phyloP scores from a whole-genome alignment of 129 eudicot genomes.

The Oenanthe sinensis region DNA sequence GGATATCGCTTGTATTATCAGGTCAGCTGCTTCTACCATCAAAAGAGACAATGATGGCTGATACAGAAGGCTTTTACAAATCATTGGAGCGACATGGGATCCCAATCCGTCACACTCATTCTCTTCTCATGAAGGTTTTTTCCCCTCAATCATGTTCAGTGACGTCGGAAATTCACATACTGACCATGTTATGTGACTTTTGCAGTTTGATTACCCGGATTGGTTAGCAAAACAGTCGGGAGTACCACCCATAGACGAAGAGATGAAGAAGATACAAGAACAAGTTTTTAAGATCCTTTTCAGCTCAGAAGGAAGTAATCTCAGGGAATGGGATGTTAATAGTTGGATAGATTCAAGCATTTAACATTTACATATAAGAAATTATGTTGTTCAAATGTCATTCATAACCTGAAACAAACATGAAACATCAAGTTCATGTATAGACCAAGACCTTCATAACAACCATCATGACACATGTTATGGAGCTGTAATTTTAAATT shows the following conservation, averaged over 20 bases:
- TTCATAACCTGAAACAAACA: too few species aligned
- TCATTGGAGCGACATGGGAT: constrained; percentile 22
- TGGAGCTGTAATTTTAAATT: too few species aligned
- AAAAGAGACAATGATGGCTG: constrained; percentile 27
- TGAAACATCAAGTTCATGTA: too few species aligned
- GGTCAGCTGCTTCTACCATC: constrained; percentile 39
- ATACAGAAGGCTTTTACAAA: constrained; percentile 22
- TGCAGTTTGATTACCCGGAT: constrained; percentile 38
- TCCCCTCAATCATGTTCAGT: neutral
- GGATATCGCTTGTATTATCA: constrained; percentile 40
- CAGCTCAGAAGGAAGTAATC: neutral
- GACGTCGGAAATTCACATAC: neutral
- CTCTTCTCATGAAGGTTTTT: neutral
- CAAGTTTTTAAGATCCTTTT: neutral
- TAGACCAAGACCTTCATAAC: too few species aligned
- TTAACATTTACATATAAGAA: neutral
- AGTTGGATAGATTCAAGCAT: neutral
- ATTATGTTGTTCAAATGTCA: too few species aligned
- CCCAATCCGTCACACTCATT: constrained; percentile 26
- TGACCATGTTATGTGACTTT: neutral
- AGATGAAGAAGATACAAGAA: constrained; percentile 14
- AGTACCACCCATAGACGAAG: constrained; percentile 17
- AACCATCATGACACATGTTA: too few species aligned
- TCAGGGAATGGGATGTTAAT: constrained; percentile 4
- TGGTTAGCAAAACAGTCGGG: constrained; percentile 33